Conservation (phyloP, 371 early-diverging fungal species). For the Dinochytrium kinnereticum region DNA sequence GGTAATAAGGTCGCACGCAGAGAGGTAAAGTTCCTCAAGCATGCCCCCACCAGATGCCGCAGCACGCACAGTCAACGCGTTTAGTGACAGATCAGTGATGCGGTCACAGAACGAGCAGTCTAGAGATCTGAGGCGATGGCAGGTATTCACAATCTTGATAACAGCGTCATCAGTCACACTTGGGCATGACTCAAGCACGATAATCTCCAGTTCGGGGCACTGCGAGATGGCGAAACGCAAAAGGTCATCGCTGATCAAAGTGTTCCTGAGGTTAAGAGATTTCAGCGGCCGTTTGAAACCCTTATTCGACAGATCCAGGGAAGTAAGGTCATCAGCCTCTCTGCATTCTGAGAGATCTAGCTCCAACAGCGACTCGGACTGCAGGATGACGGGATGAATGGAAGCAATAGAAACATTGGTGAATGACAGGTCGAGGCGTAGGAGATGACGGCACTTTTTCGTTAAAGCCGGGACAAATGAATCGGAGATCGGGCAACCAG, state of each 20-base stretch:
- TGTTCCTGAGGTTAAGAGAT: conserved; percentile 53
- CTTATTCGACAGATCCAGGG: conserved; percentile 34
- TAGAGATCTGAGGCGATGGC: conserved; percentile 39
- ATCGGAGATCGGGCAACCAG: conserved; percentile 57
- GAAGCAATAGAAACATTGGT: conserved; percentile 51
- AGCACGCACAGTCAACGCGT: conserved; percentile 46
- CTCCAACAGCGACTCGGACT: conserved; percentile 43
- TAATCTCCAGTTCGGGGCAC: conserved; percentile 47
- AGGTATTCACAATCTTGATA: conserved; percentile 45
- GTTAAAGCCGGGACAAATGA: conserved; percentile 49
- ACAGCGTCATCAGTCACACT: conserved; percentile 49
- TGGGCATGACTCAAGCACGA: conserved; percentile 53
- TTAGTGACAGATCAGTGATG: conserved; percentile 51
- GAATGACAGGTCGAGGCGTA: conserved; percentile 49
- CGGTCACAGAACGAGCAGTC: conserved; percentile 54
- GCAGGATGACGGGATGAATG: conserved; percentile 43
- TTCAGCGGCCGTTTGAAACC: conserved; percentile 41
- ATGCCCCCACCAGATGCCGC: conserved; percentile 31
- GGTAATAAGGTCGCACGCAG: conserved; percentile 49
- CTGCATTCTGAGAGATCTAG: conserved; percentile 53
- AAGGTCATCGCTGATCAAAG: conserved; percentile 49
- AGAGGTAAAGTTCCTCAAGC: conserved; percentile 47
- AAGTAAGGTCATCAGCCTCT: conserved; percentile 35
- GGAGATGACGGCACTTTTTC: conserved; percentile 42
- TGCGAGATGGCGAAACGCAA: conserved; percentile 45